These are phyloP conservation scores for Acorus calamus DNA, from an alignment of 106 monocot genomes.

Conservation along the genomic window DNA sequence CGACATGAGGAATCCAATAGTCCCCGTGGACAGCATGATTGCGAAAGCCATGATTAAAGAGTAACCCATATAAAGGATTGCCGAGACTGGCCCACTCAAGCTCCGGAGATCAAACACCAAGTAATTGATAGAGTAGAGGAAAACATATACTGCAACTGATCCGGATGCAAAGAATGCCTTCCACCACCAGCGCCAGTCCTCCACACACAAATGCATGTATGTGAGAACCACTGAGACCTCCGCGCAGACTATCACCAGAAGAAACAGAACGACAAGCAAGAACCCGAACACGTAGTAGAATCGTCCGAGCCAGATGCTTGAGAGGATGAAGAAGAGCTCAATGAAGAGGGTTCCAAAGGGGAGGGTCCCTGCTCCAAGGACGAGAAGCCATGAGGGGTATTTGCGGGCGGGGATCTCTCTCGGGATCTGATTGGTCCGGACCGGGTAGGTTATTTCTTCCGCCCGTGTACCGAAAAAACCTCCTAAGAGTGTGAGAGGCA, in stretches of 20 bases:
- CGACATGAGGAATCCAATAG: constrained; percentile 22
- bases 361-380: constrained; percentile 14
- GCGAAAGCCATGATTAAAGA: constrained; percentile 18
- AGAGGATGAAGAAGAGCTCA: constrained; percentile 26
- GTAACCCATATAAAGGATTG: constrained; percentile 17
- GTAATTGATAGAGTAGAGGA: constrained; percentile 25
- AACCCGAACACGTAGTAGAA: constrained; percentile 23
- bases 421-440: constrained; percentile 21
- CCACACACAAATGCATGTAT: constrained; percentile 24
- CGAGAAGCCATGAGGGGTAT: constrained; percentile 23
- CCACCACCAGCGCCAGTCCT: constrained; percentile 33
- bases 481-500: constrained; percentile 23
- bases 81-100: constrained; percentile 20
- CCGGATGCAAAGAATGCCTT: constrained; percentile 38
- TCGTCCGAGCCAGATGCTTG: constrained; percentile 20
- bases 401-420: constrained; percentile 17
- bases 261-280: constrained; percentile 17
- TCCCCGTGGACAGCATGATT: constrained; percentile 24
- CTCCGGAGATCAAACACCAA: constrained; percentile 20
- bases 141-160: constrained; percentile 20
- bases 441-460: constrained; percentile 9
- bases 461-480: constrained; percentile 18
- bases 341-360: constrained; percentile 25
- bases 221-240: constrained; percentile 22
- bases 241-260: constrained; percentile 14